Evolutionary conservation across 2,329 filamentous ascomycete genomes (phyloP).

Genomic region (Fusarium verrucosum): DNA sequence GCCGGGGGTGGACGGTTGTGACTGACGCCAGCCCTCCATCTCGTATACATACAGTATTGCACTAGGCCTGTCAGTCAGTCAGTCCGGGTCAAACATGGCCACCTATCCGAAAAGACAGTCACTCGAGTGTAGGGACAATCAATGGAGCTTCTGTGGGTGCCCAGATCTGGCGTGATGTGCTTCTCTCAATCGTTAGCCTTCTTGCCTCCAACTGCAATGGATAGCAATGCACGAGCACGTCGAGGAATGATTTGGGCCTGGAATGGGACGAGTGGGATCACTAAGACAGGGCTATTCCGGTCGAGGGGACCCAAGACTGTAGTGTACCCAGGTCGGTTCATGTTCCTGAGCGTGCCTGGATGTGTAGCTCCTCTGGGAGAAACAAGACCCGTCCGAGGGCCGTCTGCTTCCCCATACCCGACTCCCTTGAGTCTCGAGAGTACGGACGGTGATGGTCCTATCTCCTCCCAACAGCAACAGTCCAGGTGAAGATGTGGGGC

Average conservation of each 20-base stretch:
- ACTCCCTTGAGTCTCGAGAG: slow-evolving; percentile 28
- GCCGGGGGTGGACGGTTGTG: slow-evolving; percentile 26
- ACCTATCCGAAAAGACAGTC: background rate
- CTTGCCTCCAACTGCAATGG: slow-evolving; percentile 41
- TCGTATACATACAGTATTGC: slow-evolving; percentile 6
- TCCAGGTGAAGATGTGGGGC: slow-evolving; percentile 39
- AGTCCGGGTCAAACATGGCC: background rate
- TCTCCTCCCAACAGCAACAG: background rate
- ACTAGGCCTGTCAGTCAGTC: slow-evolving; percentile 22
- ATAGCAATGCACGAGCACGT: background rate
- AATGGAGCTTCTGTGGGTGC: slow-evolving; percentile 7
- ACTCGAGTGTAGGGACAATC: no score
- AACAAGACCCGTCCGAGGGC: slow-evolving; percentile 24
- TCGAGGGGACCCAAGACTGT: slow-evolving; percentile 31
- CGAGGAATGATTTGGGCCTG: slow-evolving; percentile 40
- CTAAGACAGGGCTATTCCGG: slow-evolving; percentile 37
- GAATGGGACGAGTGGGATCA: slow-evolving; percentile 42
- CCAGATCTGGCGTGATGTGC: slow-evolving; percentile 13
- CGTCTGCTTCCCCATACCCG: slow-evolving; percentile 15
- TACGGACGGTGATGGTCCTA: background rate
- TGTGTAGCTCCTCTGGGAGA: slow-evolving; percentile 20
- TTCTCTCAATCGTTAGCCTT: slow-evolving; percentile 15
- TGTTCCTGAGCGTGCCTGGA: slow-evolving; percentile 35
- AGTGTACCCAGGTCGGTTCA: slow-evolving; percentile 25
- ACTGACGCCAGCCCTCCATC: slow-evolving; percentile 26